A percentile compares a stretch with the other conserved stretches of the same genome.
Conservation (phyloP, 495 filamentous ascomycete species). For the Talaromyces liani region DNA sequence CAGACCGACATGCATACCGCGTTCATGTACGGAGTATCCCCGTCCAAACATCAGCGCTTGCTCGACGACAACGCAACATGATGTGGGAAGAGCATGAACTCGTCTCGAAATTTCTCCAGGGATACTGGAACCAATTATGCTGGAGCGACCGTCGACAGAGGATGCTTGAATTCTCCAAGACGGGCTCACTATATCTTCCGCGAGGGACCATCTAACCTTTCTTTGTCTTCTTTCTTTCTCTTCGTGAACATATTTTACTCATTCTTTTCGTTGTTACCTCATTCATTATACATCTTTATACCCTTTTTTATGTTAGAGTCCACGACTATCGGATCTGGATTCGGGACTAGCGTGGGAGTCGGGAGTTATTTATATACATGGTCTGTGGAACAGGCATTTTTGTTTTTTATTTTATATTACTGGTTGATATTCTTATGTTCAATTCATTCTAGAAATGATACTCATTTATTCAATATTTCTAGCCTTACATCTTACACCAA, state of each 20-base stretch:
- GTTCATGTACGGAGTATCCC: constrained; percentile 14
- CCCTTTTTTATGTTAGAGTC: neutral
- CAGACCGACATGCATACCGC: constrained; percentile 12
- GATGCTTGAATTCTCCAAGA: constrained; percentile 18
- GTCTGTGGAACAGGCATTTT: neutral
- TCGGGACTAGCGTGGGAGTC: neutral
- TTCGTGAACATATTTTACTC: constrained; percentile 6
- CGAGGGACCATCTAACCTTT: constrained; percentile 2
- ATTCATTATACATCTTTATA: neutral
- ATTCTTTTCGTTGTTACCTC: neutral
- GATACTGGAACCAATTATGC: constrained; percentile 15
- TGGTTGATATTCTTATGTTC: neutral
- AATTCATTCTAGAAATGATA: neutral
- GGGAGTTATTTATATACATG: neutral
- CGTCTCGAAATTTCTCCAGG: constrained; percentile 15
- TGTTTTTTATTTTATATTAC: neutral
- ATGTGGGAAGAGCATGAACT: constrained; percentile 20
- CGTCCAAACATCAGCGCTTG: constrained; percentile 13
- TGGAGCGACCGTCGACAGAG: constrained; percentile 18
- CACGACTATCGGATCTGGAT: neutral
- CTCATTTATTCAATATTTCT: neutral
- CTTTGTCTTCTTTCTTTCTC: neutral
- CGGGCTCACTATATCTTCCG: constrained; percentile 8
- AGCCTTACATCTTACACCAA: no score
- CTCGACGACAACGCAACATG: constrained; percentile 17